A percentile compares a stretch with the other conserved stretches of the same genome.
These are phyloP conservation scores for Saussurea involucrata DNA, from an alignment of 129 eudicot species.

Conservation along the genomic window DNA sequence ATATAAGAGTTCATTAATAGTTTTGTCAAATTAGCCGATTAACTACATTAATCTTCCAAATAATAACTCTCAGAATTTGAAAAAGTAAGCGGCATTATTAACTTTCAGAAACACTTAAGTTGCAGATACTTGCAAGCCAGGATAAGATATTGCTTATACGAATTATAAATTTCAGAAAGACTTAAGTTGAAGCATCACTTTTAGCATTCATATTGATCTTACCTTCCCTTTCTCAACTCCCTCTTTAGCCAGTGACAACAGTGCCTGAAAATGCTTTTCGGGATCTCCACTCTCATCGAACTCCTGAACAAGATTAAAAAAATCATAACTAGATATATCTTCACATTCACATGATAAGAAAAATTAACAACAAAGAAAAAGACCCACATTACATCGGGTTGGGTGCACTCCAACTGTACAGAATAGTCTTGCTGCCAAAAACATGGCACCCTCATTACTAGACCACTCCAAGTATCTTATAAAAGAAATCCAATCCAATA, in stretches of 20 bases:
- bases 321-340: background rate
- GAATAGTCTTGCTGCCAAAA: conserved; percentile 72
- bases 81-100: background rate
- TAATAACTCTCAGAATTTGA: background rate
- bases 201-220: conserved; percentile 9
- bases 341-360: background rate
- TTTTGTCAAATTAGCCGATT: background rate
- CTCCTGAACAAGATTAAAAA: conserved; percentile 48
- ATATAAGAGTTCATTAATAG: background rate
- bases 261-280: conserved; percentile 86
- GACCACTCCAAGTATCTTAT: background rate
- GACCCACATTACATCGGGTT: conserved; percentile 85
- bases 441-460: conserved; percentile 12
- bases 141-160: background rate
- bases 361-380: conserved; percentile 8
- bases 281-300: conserved; percentile 99
- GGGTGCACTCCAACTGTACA: conserved; percentile 99
- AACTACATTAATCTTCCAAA: background rate
- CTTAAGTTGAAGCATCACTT: background rate
- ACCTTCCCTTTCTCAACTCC: conserved; percentile 98
- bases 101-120: background rate
- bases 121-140: background rate
- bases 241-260: conserved; percentile 75
- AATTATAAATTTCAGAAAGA: background rate
- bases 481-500: background rate